These are phyloP conservation scores for Smittium mucronatum DNA, from an alignment of 371 early-diverging fungal species.

Conservation along the genomic window DNA sequence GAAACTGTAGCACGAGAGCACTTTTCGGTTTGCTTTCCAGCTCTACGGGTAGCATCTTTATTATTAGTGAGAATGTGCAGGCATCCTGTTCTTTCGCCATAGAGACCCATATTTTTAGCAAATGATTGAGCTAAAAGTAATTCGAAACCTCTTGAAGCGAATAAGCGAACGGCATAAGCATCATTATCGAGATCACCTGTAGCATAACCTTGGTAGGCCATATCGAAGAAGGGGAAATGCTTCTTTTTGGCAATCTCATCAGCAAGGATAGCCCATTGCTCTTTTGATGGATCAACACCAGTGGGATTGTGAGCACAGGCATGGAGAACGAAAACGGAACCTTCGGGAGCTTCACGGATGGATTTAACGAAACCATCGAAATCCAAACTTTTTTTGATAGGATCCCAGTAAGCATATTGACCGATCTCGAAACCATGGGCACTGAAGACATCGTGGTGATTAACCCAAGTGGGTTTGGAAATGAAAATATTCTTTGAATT, in stretches of 20 bases:
- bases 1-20: constrained; percentile 73
- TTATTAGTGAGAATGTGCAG: constrained; percentile 55
- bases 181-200: constrained; percentile 82
- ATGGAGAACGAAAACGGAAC: constrained; percentile 68
- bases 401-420: constrained; percentile 83
- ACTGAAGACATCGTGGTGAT: constrained; percentile 78
- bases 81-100: constrained; percentile 85
- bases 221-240: constrained; percentile 90
- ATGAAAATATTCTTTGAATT: constrained; percentile 55
- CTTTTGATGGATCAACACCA: constrained; percentile 84
- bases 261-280: constrained; percentile 85
- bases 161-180: constrained; percentile 81
- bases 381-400: constrained; percentile 59
- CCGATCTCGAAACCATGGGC: constrained; percentile 67
- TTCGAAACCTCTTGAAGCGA: constrained; percentile 74
- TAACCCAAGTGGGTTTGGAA: constrained; percentile 97
- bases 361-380: constrained; percentile 56
- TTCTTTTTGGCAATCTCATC: constrained; percentile 47
- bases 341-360: constrained; percentile 48
- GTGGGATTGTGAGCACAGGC: constrained; percentile 96
- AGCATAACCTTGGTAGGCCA: constrained; percentile 96
- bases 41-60: constrained; percentile 36
- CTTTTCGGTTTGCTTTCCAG: constrained; percentile 71
- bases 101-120: constrained; percentile 95
- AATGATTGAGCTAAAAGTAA: constrained; percentile 79